Base-by-base conservation (phyloP, 805 yeast species). In the Starmerella cellae region DNA sequence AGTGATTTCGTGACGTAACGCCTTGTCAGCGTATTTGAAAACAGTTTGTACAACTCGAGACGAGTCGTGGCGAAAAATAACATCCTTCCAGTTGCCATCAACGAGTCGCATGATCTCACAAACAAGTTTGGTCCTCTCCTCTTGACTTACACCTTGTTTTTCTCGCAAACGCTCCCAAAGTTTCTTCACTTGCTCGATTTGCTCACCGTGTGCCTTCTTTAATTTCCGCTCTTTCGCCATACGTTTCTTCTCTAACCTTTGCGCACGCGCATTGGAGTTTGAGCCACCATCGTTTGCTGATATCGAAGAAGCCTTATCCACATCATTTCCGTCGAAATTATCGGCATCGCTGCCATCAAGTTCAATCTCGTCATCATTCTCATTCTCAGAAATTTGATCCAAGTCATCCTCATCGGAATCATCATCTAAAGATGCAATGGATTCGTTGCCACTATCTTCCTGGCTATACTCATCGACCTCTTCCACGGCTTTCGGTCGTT, bases 1-100 rank as follows among this genome's bases (percentile, higher is more conserved):
- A 16, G 79, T 78, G 48, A 88, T 75, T 20, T 67, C 67, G 21
- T 75, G 79, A 64, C 95, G 75, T 65, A 85, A 76, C 39, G 77
- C 82, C 56, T 79, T 82, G 30, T 80, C 68, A 11, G 91, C 77
- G 59, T 82, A 84, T 61, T 88, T 88, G 47, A 88, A 78, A 52
- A 88, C 71, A 1, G 96, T 85, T 64, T 88, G 98, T 33, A 88
- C 93, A 43, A 88, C 88, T 66, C 98, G 75, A 20, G 95, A 83
- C 9, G 96, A 88, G 68, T 88, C 97, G 59, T 88, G 98, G 67
- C 91, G 85, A 65, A 88, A 62, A 27, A 88, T 95, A 51, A 88
- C 70, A 55, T 88, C 96, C 48, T 74, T 73, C 53, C 53, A 50
- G 43, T 85, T 71, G 40, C 77, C 75, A 55, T 80, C 74, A 39